These are phyloP conservation scores for Ottelia alismoides DNA, from an alignment of 106 monocot species.

Conservation along the genomic window DNA sequence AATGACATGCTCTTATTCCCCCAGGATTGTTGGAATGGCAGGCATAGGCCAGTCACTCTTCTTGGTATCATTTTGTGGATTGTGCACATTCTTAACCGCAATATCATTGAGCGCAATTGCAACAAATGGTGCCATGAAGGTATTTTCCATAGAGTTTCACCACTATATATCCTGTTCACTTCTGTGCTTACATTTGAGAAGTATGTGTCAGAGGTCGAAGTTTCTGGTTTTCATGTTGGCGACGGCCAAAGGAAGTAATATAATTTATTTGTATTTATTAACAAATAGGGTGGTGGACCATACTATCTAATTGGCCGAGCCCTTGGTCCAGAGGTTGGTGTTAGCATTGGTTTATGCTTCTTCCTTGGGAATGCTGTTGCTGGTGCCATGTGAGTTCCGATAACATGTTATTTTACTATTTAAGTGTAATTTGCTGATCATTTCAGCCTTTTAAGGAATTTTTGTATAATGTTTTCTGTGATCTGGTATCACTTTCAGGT, in stretches of 20 bases:
- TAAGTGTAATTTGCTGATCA: no score
- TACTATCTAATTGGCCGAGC: constrained; percentile 98
- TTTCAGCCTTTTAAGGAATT: no score
- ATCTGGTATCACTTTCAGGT: constrained; percentile 74
- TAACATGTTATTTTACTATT: no score
- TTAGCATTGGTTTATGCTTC: constrained; percentile 94
- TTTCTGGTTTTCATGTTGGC: not conserved
- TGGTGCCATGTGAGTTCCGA: constrained; percentile 87
- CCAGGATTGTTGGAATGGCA: constrained; percentile 99
- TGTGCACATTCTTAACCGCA: constrained; percentile 85
- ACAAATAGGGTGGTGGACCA: constrained; percentile 81
- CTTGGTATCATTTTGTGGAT: constrained; percentile 78
- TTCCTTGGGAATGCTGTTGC: constrained; percentile 99
- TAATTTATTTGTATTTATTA: not conserved
- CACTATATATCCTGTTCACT: no score
- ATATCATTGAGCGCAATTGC: constrained; percentile 99
- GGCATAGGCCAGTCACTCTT: constrained; percentile 77
- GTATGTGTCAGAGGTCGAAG: not conserved
- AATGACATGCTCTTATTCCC: no score
- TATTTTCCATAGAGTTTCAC: constrained; percentile 12
- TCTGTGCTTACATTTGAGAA: not conserved
- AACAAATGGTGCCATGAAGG: constrained; percentile 99
- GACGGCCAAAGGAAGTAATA: no score
- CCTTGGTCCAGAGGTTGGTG: constrained; percentile 98
- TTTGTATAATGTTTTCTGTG: no score